Conservation (phyloP, 495 filamentous ascomycete species). For the Penicillium flavigenum region DNA sequence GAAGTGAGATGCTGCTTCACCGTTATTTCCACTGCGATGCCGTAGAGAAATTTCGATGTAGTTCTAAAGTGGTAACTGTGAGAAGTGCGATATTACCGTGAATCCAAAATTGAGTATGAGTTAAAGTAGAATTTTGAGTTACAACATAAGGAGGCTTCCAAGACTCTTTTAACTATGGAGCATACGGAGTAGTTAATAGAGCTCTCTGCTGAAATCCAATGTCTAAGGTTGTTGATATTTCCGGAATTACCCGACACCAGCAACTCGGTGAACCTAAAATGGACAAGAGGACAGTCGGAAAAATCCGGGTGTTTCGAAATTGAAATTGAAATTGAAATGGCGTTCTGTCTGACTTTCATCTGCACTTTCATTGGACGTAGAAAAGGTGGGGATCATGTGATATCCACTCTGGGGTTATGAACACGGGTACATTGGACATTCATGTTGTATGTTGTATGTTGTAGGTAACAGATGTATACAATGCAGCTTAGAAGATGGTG, state of each 20-base stretch:
- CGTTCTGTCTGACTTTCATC: conserved; percentile 23
- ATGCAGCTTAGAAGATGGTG: not conserved
- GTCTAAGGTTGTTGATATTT: too few relatives aligned
- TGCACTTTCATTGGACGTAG: conserved; percentile 12
- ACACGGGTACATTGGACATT: not conserved
- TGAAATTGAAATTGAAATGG: not conserved
- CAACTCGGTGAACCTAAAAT: conserved; percentile 41
- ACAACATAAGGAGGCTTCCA: too few relatives aligned
- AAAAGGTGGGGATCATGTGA: conserved; percentile 31
- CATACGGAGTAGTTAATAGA: too few relatives aligned
- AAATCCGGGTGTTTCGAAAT: conserved; percentile 20
- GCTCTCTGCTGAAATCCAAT: too few relatives aligned
- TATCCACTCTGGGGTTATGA: conserved; percentile 9
- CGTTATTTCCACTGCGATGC: not conserved
- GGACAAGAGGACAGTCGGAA: conserved; percentile 25
- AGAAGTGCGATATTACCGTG: too few relatives aligned
- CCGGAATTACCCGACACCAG: conserved; percentile 27
- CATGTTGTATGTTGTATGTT: too few relatives aligned
- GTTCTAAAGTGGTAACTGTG: too few relatives aligned
- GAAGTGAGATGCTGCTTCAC: not conserved
- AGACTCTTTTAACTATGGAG: too few relatives aligned
- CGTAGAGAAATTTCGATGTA: not conserved
- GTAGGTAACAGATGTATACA: not conserved
- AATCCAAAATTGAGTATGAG: too few relatives aligned
- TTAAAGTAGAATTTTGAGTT: too few relatives aligned